These are phyloP conservation scores for Lasiodiplodia gonubiensis DNA, from an alignment of 2,329 filamentous ascomycete genomes.

Conservation along the genomic window DNA sequence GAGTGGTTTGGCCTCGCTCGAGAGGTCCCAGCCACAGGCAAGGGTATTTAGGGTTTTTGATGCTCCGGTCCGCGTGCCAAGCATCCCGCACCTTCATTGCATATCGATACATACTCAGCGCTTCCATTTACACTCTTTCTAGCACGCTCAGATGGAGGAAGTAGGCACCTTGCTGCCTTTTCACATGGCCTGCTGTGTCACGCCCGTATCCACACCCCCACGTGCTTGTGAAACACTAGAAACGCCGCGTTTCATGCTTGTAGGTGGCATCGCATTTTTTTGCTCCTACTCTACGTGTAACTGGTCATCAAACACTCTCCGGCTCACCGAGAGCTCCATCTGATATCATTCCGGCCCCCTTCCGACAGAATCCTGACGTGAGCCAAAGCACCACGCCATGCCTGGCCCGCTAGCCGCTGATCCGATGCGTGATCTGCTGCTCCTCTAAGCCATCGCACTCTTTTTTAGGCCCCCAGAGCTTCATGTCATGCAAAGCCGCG, in stretches of 20 bases:
- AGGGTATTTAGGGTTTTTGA: slow-evolving; percentile 24
- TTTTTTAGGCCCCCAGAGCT: slow-evolving; percentile 9
- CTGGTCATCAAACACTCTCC: slow-evolving; percentile 23
- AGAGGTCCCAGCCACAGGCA: not conserved
- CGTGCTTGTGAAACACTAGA: slow-evolving; percentile 1
- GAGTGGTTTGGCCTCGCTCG: not conserved
- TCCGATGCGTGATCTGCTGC: not conserved
- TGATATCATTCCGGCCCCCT: not conserved
- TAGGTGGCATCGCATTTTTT: slow-evolving; percentile 16
- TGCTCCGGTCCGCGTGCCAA: slow-evolving; percentile 25
- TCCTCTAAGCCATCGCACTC: slow-evolving; percentile 3
- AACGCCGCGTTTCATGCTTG: slow-evolving; percentile 19
- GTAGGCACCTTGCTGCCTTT: not conserved
- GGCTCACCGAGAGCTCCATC: slow-evolving; percentile 17
- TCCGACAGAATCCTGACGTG: not conserved
- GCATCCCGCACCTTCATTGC: not conserved
- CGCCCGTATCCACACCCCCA: not conserved
- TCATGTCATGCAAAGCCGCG: slow-evolving; percentile 22
- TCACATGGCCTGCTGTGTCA: not conserved
- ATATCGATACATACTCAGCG: no score
- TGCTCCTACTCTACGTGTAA: slow-evolving; percentile 24
- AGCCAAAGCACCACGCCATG: not conserved
- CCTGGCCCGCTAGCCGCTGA: not conserved
- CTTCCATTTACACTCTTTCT: no score
- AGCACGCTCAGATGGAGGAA: no score